Conservation (phyloP, 1,284 basidiomycete species). For the Paramarasmius palmivorus region DNA sequence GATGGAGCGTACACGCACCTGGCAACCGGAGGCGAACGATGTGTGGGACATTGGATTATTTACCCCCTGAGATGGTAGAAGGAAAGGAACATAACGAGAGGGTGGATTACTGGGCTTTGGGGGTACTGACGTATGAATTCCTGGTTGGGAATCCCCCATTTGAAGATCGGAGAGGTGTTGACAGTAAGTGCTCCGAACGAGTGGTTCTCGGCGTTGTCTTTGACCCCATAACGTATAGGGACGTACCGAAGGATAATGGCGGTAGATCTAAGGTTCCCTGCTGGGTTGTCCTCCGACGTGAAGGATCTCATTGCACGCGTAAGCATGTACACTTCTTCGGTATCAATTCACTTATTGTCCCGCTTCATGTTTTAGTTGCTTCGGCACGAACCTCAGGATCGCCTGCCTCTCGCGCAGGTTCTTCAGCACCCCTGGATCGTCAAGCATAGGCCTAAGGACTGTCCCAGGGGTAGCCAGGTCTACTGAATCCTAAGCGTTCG, state of each 20-base stretch:
- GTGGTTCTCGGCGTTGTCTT: slow-evolving; percentile 7
- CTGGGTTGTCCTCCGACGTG: slow-evolving; percentile 34
- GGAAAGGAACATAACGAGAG: slow-evolving; percentile 84
- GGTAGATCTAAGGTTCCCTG: slow-evolving; percentile 80
- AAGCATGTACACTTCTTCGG: slow-evolving; percentile 9
- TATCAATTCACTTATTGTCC: background rate
- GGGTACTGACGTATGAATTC: slow-evolving; percentile 96
- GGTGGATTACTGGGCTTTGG: slow-evolving; percentile 98
- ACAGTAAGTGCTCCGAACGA: slow-evolving; percentile 48
- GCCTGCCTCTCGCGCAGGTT: slow-evolving; percentile 82
- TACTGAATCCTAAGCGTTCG: background rate
- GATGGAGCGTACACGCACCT: slow-evolving; percentile 98
- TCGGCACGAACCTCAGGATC: slow-evolving; percentile 81
- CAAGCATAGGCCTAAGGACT: slow-evolving; percentile 13
- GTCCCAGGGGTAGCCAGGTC: slow-evolving; percentile 9
- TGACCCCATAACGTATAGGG: slow-evolving; percentile 54
- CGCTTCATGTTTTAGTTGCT: slow-evolving; percentile 63
- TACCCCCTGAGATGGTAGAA: slow-evolving; percentile 99
- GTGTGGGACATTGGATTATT: slow-evolving; percentile 95
- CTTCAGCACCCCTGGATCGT: slow-evolving; percentile 92
- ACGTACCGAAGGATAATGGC: slow-evolving; percentile 86
- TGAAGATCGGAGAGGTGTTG: slow-evolving; percentile 80
- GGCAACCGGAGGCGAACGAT: slow-evolving; percentile 87
- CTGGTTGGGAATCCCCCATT: slow-evolving; percentile 92
- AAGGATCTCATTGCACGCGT: slow-evolving; percentile 47